These are phyloP conservation scores for Russula virescens DNA, from an alignment of 768 basidiomycete genomes.

Conservation along the genomic window DNA sequence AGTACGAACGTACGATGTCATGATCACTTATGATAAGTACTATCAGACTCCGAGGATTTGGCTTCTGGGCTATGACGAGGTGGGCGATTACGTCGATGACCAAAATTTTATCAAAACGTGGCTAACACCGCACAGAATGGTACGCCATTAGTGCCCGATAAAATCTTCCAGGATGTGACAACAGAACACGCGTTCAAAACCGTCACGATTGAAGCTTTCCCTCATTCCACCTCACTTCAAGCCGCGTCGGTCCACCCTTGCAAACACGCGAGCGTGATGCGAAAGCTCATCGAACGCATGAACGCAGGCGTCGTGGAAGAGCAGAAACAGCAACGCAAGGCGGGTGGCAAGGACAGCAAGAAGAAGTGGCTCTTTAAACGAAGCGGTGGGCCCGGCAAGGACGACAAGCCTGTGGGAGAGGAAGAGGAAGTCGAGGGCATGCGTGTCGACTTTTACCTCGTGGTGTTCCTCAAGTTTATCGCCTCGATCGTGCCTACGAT, in stretches of 20 bases:
- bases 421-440: slow-evolving; percentile 83
- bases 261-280: slow-evolving; percentile 99
- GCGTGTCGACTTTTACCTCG: slow-evolving; percentile 96
- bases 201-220: slow-evolving; percentile 97
- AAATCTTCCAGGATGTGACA: slow-evolving; percentile 96
- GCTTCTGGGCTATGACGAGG: slow-evolving; percentile 97
- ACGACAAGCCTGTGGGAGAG: slow-evolving; percentile 42
- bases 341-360: slow-evolving; percentile 41
- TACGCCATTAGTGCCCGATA: slow-evolving; percentile 76
- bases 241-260: slow-evolving; percentile 96
- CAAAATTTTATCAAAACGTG: background rate
- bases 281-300: slow-evolving; percentile 99
- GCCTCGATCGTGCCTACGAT: slow-evolving; percentile 98
- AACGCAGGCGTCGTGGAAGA: slow-evolving; percentile 81
- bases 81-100: slow-evolving; percentile 30
- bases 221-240: slow-evolving; percentile 81
- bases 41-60: slow-evolving; percentile 98
- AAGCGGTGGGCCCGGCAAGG: slow-evolving; percentile 52
- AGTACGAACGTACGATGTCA: slow-evolving; percentile 97
- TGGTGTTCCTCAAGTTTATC: slow-evolving; percentile 99
- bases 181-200: slow-evolving; percentile 98
- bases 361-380: slow-evolving; percentile 84
- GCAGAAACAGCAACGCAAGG: slow-evolving; percentile 64
- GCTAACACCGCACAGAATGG: slow-evolving; percentile 54
- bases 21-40: slow-evolving; percentile 99